Evolutionary conservation across 345 rosid genomes (phyloP), one percentile per base, ranked within the genome.

Genomic region (Gossypium stocksii): DNA sequence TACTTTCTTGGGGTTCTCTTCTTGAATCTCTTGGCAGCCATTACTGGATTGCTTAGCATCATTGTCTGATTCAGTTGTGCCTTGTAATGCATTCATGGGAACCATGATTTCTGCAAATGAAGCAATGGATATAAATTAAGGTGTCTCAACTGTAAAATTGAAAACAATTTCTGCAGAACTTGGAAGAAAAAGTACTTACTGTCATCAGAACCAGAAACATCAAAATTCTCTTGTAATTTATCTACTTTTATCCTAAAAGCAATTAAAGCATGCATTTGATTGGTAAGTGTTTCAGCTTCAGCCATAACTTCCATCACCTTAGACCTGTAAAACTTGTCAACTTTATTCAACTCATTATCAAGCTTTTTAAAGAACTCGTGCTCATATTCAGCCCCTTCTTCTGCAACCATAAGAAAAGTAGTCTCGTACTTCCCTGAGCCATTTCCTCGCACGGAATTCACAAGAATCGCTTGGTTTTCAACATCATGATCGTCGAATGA

Each of bases 241-340:
- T 89, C 91, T 10, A 87, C 93, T 82, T 91, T 89, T 9, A 89
- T 80, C 34, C 92, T 72, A 15, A 89, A 87, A 64, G 93, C 97
- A 53, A 88, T 88, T 57, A 89, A 66, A 80, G 93, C 97, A 71
- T 91, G 86, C 97, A 89, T 91, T 56, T 89, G 97, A 51, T 76
- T 76, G 2, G 62, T 84, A 78, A 89, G 77, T 74, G 71, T 53
- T 2, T 25, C 74, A 1, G 97, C 97, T 73, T 89, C 93, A 9
- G 78, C 74, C 77, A 86, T 8, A 3, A 88, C 93, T 74, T 89
- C 85, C 3, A 80, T 81, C 20, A 81, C 92, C 78, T 91, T 91
- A 2, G 62, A 66, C 76, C 43, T 86, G 22, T 78, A 86, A 51
- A 91, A 91, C 57, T 64, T 82, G 38, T 84, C 84, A 15, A 89